Base-by-base conservation (phyloP, 2,329 filamentous ascomycete species). In the Sporothrix euskadiensis region DNA sequence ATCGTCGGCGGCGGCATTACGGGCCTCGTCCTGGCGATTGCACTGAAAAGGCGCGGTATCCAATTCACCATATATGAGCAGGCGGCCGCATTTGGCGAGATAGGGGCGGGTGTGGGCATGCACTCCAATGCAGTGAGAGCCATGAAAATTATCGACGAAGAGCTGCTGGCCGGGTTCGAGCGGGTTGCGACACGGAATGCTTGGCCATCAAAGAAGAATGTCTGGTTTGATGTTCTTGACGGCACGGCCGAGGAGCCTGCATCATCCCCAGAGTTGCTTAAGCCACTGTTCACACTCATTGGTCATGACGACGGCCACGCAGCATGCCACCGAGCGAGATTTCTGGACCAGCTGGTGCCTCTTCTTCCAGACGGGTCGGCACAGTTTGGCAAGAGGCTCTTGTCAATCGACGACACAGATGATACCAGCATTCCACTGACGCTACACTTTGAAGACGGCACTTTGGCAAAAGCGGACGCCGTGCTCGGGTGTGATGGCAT, bases 401-500 rank as follows among this genome's bases (percentile, higher is more conserved):
- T 77, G 68, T 14, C 81, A 77, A 76, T 81, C 79, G 69, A 77
- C 7, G 47, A 68, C 39, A n/a, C 61, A 0, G 71, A 73, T 14
- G 75, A 57, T 6, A 63, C 72, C 3, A 14, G 19, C 30, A 14
- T 10, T 4, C 76, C 74, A 52, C 57, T 77, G 59, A 47, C 73
- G 35, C 49, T 78, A 41, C 70, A 61, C 65, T 80, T 80, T 73
- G 69, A 47, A n/a, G 79, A 80, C 44, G 78, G 78, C 5, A 78
- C 76, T 0, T 74, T 74, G 14, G 79, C 77, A 3, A 74, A 76
- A 65, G 79, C 78, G 9, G 79, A 80, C 57, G 79, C 76, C 8
- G 77, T 88, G 0, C 80, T 90, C 56, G 88, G 87, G 0, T 89
- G 87, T 76, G 89, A 91, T 78, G 89, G 89, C 0, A 88, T 91